Evolutionary conservation across 2,329 filamentous ascomycete species (phyloP).

Genomic region (Clonostachys byssicola): DNA sequence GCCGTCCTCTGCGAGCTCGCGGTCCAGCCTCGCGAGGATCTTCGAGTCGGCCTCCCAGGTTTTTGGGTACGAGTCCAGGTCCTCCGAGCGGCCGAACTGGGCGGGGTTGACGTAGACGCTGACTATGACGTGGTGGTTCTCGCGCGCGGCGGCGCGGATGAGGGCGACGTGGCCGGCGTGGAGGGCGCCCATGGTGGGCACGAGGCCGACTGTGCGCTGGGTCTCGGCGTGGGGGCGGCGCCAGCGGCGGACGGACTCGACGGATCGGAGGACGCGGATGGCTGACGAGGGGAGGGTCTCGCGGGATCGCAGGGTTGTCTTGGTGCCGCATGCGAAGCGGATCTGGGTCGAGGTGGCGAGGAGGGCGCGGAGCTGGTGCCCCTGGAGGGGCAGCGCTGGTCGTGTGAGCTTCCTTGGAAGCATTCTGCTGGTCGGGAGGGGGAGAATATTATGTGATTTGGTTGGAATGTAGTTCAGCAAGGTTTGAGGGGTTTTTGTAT

Average conservation of each 20-base stretch:
- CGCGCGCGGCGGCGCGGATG: conserved; percentile 75
- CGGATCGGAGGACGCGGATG: conserved; percentile 73
- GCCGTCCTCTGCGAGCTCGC: conserved; percentile 62
- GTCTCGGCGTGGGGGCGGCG: conserved; percentile 61
- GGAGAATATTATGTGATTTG: background rate
- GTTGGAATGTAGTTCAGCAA: background rate
- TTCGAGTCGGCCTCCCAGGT: conserved; percentile 79
- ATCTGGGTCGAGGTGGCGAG: background rate
- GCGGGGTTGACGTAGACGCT: conserved; percentile 96
- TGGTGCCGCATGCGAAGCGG: background rate
- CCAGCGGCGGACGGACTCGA: conserved; percentile 66
- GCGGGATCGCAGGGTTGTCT: conserved; percentile 3
- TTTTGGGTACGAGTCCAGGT: conserved; percentile 82
- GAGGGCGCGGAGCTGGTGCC: background rate
- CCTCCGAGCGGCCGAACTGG: conserved; percentile 87
- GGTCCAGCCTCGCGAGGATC: conserved; percentile 63
- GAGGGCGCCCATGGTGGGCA: conserved; percentile 98
- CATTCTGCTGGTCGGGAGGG: background rate
- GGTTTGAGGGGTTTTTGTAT: conserved; percentile 6
- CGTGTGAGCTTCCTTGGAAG: background rate
- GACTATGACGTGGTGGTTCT: conserved; percentile 84
- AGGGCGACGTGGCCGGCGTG: conserved; percentile 87
- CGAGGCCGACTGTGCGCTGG: conserved; percentile 74
- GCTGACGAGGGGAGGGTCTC: conserved; percentile 51
- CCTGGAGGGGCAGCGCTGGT: background rate